Conservation (phyloP, 1,284 basidiomycete species). For the Moesziomyces sp. region DNA sequence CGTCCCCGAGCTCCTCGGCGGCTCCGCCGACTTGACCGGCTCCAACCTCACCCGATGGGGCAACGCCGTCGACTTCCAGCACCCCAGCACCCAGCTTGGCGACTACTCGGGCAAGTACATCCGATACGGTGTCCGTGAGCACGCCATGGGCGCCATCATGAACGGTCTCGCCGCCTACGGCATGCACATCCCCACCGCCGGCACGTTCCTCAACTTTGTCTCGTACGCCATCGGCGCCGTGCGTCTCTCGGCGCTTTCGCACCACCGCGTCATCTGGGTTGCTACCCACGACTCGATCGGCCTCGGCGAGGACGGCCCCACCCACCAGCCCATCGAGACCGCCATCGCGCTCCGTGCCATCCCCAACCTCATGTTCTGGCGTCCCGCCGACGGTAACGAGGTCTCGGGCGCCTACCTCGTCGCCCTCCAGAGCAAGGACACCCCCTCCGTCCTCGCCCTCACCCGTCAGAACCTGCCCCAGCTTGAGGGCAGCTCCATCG, state of each 20-base stretch:
- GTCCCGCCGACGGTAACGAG: conserved; percentile 93
- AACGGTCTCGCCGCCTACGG: conserved; percentile 87
- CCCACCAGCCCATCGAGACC: conserved; percentile 93
- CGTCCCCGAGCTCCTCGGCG: conserved; percentile 82
- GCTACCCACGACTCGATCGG: conserved; percentile 73
- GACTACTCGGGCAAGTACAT: conserved; percentile 88
- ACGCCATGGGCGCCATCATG: conserved; percentile 94
- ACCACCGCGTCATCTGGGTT: conserved; percentile 91
- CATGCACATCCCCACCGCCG: conserved; percentile 80
- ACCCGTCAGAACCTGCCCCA: conserved; percentile 93
- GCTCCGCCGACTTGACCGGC: conserved; percentile 91
- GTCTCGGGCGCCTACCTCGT: conserved; percentile 88
- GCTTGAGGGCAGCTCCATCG: conserved; percentile 85
- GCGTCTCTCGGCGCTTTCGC: conserved; percentile 86
- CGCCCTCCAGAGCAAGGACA: conserved; percentile 78
- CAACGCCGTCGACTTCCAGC: conserved; percentile 89
- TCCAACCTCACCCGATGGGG: conserved; percentile 88
- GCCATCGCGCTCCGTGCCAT: conserved; percentile 85
- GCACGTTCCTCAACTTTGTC: conserved; percentile 80
- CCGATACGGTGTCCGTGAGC: conserved; percentile 96
- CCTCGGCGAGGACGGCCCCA: conserved; percentile 89
- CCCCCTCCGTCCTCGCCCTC: conserved; percentile 84
- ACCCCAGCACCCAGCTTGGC: conserved; percentile 81
- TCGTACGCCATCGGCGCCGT: conserved; percentile 92
- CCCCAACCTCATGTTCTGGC: conserved; percentile 78